Base-by-base conservation (phyloP, 495 filamentous ascomycete species). In the Neohortaea acidophila region DNA sequence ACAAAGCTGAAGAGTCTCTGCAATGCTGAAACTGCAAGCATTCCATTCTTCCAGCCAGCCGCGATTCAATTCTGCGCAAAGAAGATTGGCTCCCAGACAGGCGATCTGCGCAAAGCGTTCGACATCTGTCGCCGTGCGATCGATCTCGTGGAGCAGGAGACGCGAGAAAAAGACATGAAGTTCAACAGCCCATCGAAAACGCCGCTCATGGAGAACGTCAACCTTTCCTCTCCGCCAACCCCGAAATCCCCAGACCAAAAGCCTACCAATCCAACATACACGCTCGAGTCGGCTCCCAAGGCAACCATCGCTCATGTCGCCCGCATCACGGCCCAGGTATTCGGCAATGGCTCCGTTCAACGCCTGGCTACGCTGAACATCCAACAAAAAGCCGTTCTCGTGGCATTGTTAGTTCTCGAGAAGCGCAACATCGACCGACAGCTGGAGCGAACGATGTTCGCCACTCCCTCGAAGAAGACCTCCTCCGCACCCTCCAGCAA, bases 311-410 rank as follows among this genome's bases (percentile, higher is more conserved):
- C 74, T 1, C 91, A 99, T 49, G 70, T 99, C 33, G 87, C 86
- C 44, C 81, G 81, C 35, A 74, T 96, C 44, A 84, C 91, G 0
- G 77, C 87, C 0, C 68, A 82, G 0, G 75, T 81, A 13, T 89
- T 96, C 47, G 77, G 81, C 48, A 82, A 92, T 48, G 84, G 83
- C 23, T 75, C 84, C 10, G 68, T 64, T 9, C 81, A 92, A 44
- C 71, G 89, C 38, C 69, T 99, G 4, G 78, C 81, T 58, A 73
- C 72, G 1, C 68, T 99, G 29, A 96, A 94, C 51, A 68, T 96
- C 0, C 89, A 99, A 49, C 91, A 96, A 63, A 99, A 94, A 58
- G 89, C 86, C 2, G 84, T 83, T 6, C 69, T 99, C 18, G 96
- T 91, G 58, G 70, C 86, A 0, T 65, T 96, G 20, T 63, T 84